phyloP scores from a whole-genome alignment of 2,329 filamentous ascomycete species.

The Colletotrichum liriopes region DNA sequence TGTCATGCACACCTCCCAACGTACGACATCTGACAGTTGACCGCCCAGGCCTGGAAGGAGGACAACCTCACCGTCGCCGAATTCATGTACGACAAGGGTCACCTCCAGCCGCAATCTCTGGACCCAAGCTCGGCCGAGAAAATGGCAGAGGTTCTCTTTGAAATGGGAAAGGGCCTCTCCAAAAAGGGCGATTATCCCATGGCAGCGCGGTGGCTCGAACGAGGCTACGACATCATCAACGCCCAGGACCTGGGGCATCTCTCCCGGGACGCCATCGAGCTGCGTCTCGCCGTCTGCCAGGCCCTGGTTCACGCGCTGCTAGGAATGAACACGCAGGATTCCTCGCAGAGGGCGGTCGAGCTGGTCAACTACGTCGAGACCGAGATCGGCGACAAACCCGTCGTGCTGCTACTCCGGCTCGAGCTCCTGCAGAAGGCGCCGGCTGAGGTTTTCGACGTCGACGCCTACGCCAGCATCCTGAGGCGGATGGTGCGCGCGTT shows the following conservation, averaged over 20 bases:
- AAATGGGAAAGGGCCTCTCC: constrained; percentile 77
- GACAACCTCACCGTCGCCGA: constrained; percentile 82
- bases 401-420: constrained; percentile 78
- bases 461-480: constrained; percentile 69
- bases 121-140: constrained; percentile 70
- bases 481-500: constrained; percentile 73
- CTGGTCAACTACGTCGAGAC: constrained; percentile 74
- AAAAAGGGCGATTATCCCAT: constrained; percentile 65
- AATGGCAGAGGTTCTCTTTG: constrained; percentile 78
- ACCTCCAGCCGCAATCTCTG: constrained; percentile 55
- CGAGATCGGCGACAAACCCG: constrained; percentile 74
- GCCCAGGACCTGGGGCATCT: constrained; percentile 68
- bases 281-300: constrained; percentile 78
- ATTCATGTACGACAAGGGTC: constrained; percentile 78
- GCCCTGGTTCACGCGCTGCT: constrained; percentile 71
- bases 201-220: constrained; percentile 81
- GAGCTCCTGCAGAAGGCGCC: constrained; percentile 72
- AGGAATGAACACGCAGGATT: constrained; percentile 60
- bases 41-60: constrained; percentile 79
- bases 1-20: constrained; percentile 44
- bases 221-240: constrained; percentile 74
- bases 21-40: background rate
- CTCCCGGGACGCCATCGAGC: constrained; percentile 73
- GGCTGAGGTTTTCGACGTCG: constrained; percentile 63
- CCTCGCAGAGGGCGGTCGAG: constrained; percentile 66